Evolutionary conservation across 2,329 filamentous ascomycete species (phyloP).

Genomic region (Leptographium galeiforme): DNA sequence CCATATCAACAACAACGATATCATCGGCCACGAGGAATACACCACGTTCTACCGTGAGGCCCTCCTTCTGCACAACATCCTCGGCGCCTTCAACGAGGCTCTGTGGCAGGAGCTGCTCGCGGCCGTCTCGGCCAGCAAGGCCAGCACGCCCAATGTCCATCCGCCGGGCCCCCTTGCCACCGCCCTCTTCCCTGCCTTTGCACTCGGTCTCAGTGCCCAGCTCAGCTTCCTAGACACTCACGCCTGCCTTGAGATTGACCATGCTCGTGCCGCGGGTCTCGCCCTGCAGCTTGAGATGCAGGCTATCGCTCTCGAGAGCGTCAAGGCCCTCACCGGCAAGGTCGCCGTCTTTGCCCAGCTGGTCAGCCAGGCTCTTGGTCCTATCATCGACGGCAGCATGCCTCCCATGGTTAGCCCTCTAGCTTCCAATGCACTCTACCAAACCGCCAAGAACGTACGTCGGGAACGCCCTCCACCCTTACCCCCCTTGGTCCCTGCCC

Average conservation of each 20-base stretch:
- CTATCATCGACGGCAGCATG: neutral
- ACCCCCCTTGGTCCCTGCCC: neutral
- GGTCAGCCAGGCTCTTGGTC: neutral
- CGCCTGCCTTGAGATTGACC: constrained; percentile 7
- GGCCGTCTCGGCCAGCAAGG: neutral
- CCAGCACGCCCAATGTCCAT: neutral
- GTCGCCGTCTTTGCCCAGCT: neutral
- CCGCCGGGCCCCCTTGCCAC: neutral
- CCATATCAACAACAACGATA: constrained; percentile 4
- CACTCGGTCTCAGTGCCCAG: constrained; percentile 6
- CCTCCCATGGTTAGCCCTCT: constrained; percentile 2
- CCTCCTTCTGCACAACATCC: constrained; percentile 4
- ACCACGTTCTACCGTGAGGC: constrained; percentile 5
- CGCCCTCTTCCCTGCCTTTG: constrained; percentile 2
- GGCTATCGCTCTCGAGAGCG: constrained; percentile 2
- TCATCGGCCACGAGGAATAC: constrained; percentile 2
- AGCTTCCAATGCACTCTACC: constrained; percentile 5
- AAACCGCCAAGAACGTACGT: constrained; percentile 4
- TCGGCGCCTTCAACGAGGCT: constrained; percentile 3
- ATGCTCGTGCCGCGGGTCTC: constrained; percentile 2
- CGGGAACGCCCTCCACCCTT: neutral
- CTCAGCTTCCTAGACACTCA: constrained; percentile 8
- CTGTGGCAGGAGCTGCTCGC: constrained; percentile 5
- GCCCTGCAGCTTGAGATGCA: constrained; percentile 8
- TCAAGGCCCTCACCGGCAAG: constrained; percentile 1